A percentile compares a stretch with the other conserved stretches of the same genome.
These are phyloP conservation scores for Penstemon newberryi DNA, from an alignment of 257 asterid genomes.

Conservation along the genomic window DNA sequence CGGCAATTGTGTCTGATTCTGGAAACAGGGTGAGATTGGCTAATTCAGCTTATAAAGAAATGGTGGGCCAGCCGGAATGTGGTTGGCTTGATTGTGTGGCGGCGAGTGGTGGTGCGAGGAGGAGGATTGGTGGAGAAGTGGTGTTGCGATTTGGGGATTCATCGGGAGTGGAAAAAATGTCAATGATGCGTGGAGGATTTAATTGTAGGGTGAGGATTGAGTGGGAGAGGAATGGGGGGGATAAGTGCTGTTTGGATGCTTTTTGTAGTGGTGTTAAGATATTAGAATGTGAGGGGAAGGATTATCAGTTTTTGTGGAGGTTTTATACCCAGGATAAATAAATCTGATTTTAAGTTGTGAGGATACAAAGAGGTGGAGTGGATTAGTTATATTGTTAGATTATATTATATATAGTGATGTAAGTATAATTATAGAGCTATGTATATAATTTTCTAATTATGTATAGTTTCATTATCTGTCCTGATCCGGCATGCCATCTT, in stretches of 20 bases:
- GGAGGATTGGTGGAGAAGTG: constrained; percentile 88
- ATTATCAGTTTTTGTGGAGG: constrained; percentile 84
- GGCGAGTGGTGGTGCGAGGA: constrained; percentile 39
- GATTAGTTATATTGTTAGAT: no score
- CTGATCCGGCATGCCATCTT: no score
- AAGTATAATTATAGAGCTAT: no score
- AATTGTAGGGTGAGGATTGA: constrained; percentile 61
- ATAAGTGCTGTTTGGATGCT: constrained; percentile 51
- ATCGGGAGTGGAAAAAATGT: constrained; percentile 1
- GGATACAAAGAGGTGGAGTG: no score
- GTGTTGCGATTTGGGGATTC: constrained; percentile 45
- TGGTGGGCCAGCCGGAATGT: constrained; percentile 96
- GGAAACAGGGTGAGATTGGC: constrained; percentile 65
- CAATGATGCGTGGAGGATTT: constrained; percentile 52
- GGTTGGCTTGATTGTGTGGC: constrained; percentile 66
- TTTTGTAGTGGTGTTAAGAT: constrained; percentile 44
- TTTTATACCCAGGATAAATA: constrained; percentile 26
- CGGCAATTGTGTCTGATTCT: constrained; percentile 70
- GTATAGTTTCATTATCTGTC: no score
- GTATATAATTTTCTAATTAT: no score
- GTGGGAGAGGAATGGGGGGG: constrained; percentile 69
- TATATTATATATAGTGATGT: no score
- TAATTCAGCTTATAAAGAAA: constrained; percentile 78
- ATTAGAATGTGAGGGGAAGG: constrained; percentile 55
- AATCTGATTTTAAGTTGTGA: no score